Evolutionary conservation across 139 green algal species (phyloP), one percentile per base, ranked within the genome.

Genomic region (Trebouxia sp.): DNA sequence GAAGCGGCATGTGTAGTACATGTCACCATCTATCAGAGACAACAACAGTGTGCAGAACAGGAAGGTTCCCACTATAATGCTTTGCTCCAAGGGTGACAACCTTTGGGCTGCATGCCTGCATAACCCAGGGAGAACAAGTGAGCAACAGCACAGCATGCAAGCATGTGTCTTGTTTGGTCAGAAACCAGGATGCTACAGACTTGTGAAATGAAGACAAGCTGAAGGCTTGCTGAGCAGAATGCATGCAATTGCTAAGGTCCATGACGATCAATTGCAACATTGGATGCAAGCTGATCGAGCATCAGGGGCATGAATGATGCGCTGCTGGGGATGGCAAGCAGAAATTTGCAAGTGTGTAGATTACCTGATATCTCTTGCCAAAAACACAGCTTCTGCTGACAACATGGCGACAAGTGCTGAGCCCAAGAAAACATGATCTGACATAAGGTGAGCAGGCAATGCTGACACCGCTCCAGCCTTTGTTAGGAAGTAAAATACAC

Each of bases 371-470:
- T 78, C 35, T 4, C 28, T 41, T 5, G 32, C 38, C 10, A 78
- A 28, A 28, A 77, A 43, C n/a, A 76, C 41, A 17, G 53, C 48
- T 58, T 84, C 80, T 15, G 55, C 42, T 20, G 42, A 50, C 42
- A 84, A n/a, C 28, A 84, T 76, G 20, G 80, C 70, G 22, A 70
- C 56, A 35, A 85, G n/a, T 15, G 56, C 45, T n/a, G 81, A 50
- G 37, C 81, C 81, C 58, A 85, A 58, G 38, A 85, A 85, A 24
- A 85, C 62, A n/a, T 85, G 81, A 38, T 85, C 81, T 8, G 74
- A 81, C 81, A 85, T 76, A 35, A 85, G 81, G 30, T 85, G 74
- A 32, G 51, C 70, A n/a, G 70, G 80, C 66, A 74, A 35, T 1
- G 79, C 79, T 26, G 66, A 83, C n/a, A 83, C 66, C 14, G 48